Evolutionary conservation across 148 eudicot species (phyloP), one percentile per base, ranked within the genome.

Genomic region (Camellia japonica): DNA sequence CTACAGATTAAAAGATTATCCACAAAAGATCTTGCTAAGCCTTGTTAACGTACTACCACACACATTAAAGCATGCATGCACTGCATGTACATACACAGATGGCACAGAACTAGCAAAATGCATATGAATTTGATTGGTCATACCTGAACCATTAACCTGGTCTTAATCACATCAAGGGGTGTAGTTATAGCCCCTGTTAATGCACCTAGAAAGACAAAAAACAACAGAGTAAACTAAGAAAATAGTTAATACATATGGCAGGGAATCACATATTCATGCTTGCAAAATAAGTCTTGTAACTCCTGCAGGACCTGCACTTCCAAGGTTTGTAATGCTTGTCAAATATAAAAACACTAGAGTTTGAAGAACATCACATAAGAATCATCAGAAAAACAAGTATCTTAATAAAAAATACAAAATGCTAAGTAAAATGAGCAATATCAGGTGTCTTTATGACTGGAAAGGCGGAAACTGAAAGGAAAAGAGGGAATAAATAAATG

Each of bases 181-280:
- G 98, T 95, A 7, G 96, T 95, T 74, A 95, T 84, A 63, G 98
- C 98, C 73, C 98, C 98, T 16, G 98, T 95, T 77, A 95, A 77
- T 43, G 97, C 96, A 75, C 98, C 98, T 95, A 80, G n/a, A 56
- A 59, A 59, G 13, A 11, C 3, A 2, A 54, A 63, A 75, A 44
- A 60, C 76, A 71, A 30, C 38, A 46, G 63, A 23, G 12, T n/a
- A n/a, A 10, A 5, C 20, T 44, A 66, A 38, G 8, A 64, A 42
- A 80, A 71, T 10, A 44, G 38, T 62, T 70, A 2, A 42, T 41
- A 54, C 7, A 74, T 56, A 38, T 4, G 58, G 65, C 12, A 54
- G 47, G 43, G 68, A 59, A 71, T 16, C 4, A 47, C 59, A 42
- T 13, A 8, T 68, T 42, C 73, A 78, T 46, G 20, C 72, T 12